phyloP scores from a whole-genome alignment of 2,329 filamentous ascomycete species.

The Fusarium sp. region DNA sequence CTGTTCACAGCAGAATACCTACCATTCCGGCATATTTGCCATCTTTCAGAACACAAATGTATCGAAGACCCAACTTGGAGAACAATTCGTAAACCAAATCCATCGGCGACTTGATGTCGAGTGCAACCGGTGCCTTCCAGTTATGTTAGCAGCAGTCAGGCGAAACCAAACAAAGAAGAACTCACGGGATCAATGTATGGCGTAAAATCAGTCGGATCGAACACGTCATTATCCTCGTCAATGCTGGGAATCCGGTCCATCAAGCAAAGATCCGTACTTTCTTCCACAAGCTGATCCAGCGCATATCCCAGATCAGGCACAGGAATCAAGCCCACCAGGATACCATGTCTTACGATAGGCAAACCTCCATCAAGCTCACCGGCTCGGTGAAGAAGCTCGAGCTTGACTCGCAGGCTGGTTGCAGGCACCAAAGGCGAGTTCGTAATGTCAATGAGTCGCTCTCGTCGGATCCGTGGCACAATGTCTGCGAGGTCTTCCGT shows the following conservation, averaged over 20 bases:
- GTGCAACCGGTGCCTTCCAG: slow-evolving; percentile 79
- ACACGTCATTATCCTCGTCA: slow-evolving; percentile 71
- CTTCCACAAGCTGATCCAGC: slow-evolving; percentile 83
- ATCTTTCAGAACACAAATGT: slow-evolving; percentile 88
- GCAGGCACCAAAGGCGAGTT: slow-evolving; percentile 84
- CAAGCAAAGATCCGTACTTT: slow-evolving; percentile 78
- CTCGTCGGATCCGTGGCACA: slow-evolving; percentile 76
- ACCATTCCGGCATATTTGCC: slow-evolving; percentile 91
- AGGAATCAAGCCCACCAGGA: slow-evolving; percentile 90
- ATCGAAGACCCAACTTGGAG: slow-evolving; percentile 90
- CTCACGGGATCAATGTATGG: slow-evolving; percentile 87
- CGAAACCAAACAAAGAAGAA: slow-evolving; percentile 10
- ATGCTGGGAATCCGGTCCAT: slow-evolving; percentile 78
- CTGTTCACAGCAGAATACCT: slow-evolving; percentile 49
- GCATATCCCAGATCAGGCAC: slow-evolving; percentile 94
- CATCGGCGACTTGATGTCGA: slow-evolving; percentile 91
- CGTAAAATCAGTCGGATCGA: slow-evolving; percentile 85
- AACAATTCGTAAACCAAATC: slow-evolving; percentile 98
- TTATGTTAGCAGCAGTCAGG: slow-evolving; percentile 19
- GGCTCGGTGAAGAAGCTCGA: slow-evolving; percentile 82
- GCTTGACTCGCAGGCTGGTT: slow-evolving; percentile 78
- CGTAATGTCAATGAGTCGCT: slow-evolving; percentile 89
- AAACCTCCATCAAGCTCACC: slow-evolving; percentile 94
- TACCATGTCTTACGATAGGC: slow-evolving; percentile 81
- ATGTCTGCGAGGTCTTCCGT: slow-evolving; percentile 91